Evolutionary conservation across 257 asterid species (phyloP).

Genomic region (Ocimum tenuiflorum): DNA sequence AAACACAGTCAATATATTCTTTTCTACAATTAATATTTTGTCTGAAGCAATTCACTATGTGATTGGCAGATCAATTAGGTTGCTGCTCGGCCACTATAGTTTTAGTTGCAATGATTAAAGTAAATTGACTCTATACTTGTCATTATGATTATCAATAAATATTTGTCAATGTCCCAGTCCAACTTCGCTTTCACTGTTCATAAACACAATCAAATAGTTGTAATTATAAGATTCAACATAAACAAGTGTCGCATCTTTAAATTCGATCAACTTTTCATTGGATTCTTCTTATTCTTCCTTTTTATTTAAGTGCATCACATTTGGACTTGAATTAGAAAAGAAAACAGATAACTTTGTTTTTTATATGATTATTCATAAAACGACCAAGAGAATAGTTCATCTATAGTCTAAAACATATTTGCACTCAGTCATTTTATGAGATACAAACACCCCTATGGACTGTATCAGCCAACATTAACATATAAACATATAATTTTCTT

Average conservation of each 20-base stretch:
- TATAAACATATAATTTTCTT: too few species aligned
- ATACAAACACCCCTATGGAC: too few species aligned
- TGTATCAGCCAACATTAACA: too few species aligned
- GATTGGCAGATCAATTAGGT: neutral
- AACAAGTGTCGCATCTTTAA: neutral
- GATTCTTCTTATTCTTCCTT: neutral
- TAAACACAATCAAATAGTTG: neutral
- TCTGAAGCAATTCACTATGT: too few species aligned
- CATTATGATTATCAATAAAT: neutral
- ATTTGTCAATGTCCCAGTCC: neutral
- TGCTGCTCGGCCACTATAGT: neutral
- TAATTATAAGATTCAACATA: neutral
- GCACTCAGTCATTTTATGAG: too few species aligned
- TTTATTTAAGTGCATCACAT: neutral
- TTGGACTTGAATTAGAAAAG: neutral
- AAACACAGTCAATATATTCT: too few species aligned
- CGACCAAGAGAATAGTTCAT: too few species aligned
- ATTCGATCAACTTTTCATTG: neutral
- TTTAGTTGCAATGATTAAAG: slow-evolving; percentile 14
- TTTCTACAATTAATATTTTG: too few species aligned
- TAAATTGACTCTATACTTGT: slow-evolving; percentile 5
- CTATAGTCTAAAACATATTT: too few species aligned
- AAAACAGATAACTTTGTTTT: too few species aligned
- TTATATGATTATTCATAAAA: too few species aligned
- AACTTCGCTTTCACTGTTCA: neutral